These are phyloP conservation scores for Suillus clintonianus DNA, from an alignment of 768 basidiomycete genomes.

Conservation along the genomic window DNA sequence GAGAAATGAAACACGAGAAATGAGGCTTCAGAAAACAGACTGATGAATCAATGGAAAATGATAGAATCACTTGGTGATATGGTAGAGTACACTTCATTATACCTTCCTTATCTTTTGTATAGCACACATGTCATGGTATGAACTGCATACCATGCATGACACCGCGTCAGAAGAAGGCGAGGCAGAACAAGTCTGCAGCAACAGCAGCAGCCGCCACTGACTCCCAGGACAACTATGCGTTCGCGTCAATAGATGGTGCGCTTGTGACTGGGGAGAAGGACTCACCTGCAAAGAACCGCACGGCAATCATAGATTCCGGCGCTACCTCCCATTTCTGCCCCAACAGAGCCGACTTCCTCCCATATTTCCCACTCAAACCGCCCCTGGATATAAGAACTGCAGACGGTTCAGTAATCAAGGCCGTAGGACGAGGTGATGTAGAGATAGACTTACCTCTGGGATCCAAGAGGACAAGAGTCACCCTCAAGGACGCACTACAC, in stretches of 20 bases:
- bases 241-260: neutral
- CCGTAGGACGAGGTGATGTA: neutral
- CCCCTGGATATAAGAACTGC: neutral
- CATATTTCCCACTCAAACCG: neutral
- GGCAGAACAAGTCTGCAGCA: neutral
- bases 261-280: neutral
- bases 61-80: no score
- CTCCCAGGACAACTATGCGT: neutral
- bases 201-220: neutral
- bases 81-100: no score
- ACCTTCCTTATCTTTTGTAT: no score
- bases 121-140: no score
- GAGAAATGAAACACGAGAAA: no score
- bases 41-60: no score
- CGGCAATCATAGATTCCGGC: neutral
- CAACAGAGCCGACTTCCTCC: neutral
- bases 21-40: no score
- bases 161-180: neutral
- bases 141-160: no score
- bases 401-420: neutral
- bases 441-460: neutral
- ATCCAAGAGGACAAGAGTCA: neutral
- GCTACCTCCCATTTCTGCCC: conserved; percentile 6
- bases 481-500: neutral
- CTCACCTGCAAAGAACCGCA: neutral